Evolutionary conservation across 331 rosid species (phyloP).

Genomic region (Rhamnella rubrinervis): DNA sequence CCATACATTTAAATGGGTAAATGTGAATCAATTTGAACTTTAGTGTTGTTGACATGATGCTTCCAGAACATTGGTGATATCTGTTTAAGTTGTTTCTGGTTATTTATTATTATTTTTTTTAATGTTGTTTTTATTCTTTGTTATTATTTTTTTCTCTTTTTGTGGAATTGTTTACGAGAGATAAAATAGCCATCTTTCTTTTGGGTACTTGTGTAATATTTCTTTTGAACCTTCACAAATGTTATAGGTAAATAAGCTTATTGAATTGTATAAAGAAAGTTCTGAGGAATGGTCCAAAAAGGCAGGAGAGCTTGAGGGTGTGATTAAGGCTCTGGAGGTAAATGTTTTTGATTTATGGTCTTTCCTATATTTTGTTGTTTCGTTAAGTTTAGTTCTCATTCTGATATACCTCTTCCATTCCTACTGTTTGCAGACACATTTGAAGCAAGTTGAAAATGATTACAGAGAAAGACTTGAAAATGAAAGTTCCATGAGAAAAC

Average conservation of each 20-base stretch:
- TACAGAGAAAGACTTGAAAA: constrained; percentile 69
- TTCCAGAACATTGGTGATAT: background rate
- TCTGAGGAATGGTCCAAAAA: constrained; percentile 87
- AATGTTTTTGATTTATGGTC: constrained; percentile 15
- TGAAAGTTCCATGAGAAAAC: constrained; percentile 57
- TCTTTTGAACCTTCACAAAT: background rate
- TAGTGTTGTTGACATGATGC: background rate
- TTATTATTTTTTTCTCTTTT: too few species aligned
- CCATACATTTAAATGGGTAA: background rate
- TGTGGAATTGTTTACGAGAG: too few species aligned
- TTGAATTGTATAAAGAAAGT: constrained; percentile 81
- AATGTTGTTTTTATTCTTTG: background rate
- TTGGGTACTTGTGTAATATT: background rate
- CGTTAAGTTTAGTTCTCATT: constrained; percentile 7
- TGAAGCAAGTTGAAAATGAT: constrained; percentile 72
- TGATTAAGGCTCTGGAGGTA: constrained; percentile 88
- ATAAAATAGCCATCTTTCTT: background rate
- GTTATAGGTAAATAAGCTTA: constrained; percentile 72
- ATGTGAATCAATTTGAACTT: background rate
- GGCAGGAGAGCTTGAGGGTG: constrained; percentile 95
- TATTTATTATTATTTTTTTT: background rate
- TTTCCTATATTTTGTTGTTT: constrained; percentile 9
- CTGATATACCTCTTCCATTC: constrained; percentile 11
- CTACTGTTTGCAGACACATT: constrained; percentile 53
- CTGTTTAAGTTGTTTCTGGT: background rate